Evolutionary conservation across 306 rosid genomes (phyloP), one percentile per base, ranked within the genome.

Genomic region (Pterocarpus santalinus): DNA sequence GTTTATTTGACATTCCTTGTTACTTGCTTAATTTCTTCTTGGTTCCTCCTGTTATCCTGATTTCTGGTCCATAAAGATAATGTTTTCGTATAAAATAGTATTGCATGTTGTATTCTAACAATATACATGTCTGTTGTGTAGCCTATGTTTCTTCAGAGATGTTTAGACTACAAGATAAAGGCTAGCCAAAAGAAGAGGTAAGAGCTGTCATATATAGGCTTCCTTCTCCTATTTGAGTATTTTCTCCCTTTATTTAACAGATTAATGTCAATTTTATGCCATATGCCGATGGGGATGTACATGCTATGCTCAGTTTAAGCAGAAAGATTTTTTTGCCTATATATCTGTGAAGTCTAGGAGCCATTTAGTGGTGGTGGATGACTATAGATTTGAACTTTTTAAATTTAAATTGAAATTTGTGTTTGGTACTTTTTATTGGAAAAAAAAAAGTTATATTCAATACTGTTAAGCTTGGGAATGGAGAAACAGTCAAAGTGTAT

Each of bases 101-200:
- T 83, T 64, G 73, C 60, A 44, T 78, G 73, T 28, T 66, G 43
- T 39, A 35, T 77, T 83, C 81, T 90, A 51, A 88, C 65, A 53
- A 4, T 74, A 39, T 69, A 39, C 71, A 7, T 81, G 65, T 81
- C 16, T 75, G 39, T 69, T 70, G 13, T 91, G 83, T 65, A 95
- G 98, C 97, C 94, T 15, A 56, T 71, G 7, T 89, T 88, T 84
- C 91, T 93, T 65, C 91, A 84, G 65, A 96, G 94, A 81, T 88
- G 98, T 85, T 86, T 96, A 85, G 80, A 83, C 84, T 90, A 92
- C 92, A 89, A 71, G 80, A 88, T 84, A 79, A 80, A 89, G 86
- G 89, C 89, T 12, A 92, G 89, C 85, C 84, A 87, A 72, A 86
- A 88, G 38, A 91, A 82, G 87, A 93, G 99, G 99, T 90, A 86